phyloP scores from a whole-genome alignment of 129 eudicot species.

The Smallanthus sonchifolius region DNA sequence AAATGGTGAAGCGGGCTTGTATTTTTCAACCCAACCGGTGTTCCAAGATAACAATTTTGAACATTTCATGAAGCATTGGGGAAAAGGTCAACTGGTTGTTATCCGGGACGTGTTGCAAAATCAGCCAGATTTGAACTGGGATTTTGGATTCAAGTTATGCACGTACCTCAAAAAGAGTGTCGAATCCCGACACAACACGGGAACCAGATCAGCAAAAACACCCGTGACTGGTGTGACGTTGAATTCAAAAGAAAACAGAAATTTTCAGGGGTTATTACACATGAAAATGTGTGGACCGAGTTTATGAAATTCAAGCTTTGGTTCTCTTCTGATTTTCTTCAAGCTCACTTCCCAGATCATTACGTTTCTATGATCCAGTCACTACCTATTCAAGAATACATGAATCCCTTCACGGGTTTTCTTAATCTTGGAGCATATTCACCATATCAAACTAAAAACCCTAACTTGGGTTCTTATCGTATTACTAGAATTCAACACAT shows the following conservation, averaged over 20 bases:
- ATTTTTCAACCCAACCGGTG: conserved; percentile 40
- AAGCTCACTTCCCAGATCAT: conserved; percentile 50
- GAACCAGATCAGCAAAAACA: conserved; percentile 13
- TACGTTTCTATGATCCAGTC: conserved; percentile 42
- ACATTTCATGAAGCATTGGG: conserved; percentile 84
- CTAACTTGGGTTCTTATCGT: conserved; percentile 38
- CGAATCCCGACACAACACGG: conserved; percentile 23
- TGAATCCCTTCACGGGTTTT: conserved; percentile 53
- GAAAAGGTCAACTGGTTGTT: conserved; percentile 61
- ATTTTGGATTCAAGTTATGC: conserved; percentile 52
- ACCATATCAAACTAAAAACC: conserved; percentile 39
- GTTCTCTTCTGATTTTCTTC: conserved; percentile 51
- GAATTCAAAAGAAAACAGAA: conserved; percentile 43
- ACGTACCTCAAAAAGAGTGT: conserved; percentile 46
- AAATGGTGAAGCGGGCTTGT: conserved; percentile 30
- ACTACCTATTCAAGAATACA: conserved; percentile 66
- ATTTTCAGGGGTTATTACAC: conserved; percentile 40
- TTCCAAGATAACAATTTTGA: conserved; percentile 40
- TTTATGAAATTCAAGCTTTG: conserved; percentile 46
- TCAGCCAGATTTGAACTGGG: conserved; percentile 53
- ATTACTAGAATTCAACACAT: background rate
- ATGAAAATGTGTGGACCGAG: conserved; percentile 45
- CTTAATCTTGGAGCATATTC: conserved; percentile 51
- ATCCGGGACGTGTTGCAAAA: conserved; percentile 44
- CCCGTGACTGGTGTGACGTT: conserved; percentile 68